A percentile compares a stretch with the other conserved stretches of the same genome.
Conservation (phyloP, 371 early-diverging fungal species). For the Paraphysoderma sedebokerense region DNA sequence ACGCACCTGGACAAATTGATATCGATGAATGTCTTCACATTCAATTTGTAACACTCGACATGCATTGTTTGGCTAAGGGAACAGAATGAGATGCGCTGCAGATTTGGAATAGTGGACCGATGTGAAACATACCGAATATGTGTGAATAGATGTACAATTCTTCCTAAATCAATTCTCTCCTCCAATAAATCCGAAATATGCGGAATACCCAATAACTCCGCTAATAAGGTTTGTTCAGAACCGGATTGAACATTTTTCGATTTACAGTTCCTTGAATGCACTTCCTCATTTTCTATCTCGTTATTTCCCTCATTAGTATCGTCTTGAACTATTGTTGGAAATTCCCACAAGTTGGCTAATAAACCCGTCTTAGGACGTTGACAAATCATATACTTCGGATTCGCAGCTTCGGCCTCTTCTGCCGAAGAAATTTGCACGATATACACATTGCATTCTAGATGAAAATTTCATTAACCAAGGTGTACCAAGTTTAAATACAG, state of each 20-base stretch:
- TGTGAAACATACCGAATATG: constrained; percentile 48
- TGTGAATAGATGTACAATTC: constrained; percentile 45
- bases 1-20: background rate
- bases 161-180: constrained; percentile 43
- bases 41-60: constrained; percentile 9
- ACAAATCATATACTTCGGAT: constrained; percentile 10
- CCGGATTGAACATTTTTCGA: no score
- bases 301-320: background rate
- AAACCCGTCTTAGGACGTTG: constrained; percentile 20
- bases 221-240: no score
- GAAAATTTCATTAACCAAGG: background rate
- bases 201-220: background rate
- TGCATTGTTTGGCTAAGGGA: constrained; percentile 22
- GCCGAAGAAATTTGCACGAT: constrained; percentile 23
- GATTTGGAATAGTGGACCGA: constrained; percentile 11
- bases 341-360: constrained; percentile 68
- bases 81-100: no score
- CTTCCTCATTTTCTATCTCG: no score
- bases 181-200: constrained; percentile 1
- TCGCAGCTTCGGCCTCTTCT: constrained; percentile 9
- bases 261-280: no score
- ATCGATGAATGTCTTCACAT: background rate
- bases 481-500: no score
- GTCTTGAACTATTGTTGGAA: constrained; percentile 23
- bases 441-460: constrained; percentile 35